These are phyloP conservation scores for Hymenoscyphus linearis DNA, from an alignment of 2,329 filamentous ascomycete genomes.

Conservation along the genomic window DNA sequence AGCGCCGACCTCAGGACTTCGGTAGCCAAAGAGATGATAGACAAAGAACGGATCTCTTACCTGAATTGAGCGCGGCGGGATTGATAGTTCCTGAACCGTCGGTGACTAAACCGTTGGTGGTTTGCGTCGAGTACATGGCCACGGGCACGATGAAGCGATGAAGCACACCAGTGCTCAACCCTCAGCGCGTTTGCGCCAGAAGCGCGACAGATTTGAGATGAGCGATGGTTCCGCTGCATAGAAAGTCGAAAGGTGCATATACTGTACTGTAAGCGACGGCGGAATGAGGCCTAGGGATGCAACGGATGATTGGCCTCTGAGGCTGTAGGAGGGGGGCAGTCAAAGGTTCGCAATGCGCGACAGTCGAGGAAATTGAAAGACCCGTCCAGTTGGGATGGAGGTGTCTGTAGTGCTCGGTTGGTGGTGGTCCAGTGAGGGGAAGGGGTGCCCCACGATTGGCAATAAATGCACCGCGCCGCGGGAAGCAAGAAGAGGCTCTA, in stretches of 20 bases:
- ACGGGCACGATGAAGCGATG: conserved; percentile 36
- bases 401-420: neutral
- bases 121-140: conserved; percentile 53
- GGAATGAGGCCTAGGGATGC: conserved; percentile 15
- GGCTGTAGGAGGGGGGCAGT: conserved; percentile 5
- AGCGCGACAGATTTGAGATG: conserved; percentile 13
- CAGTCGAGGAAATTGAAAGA: conserved; percentile 4
- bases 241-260: conserved; percentile 11
- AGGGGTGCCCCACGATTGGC: conserved; percentile 7
- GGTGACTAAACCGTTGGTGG: conserved; percentile 57
- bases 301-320: conserved; percentile 12
- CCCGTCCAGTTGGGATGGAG: conserved; percentile 11
- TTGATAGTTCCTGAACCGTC: conserved; percentile 87
- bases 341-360: conserved; percentile 1
- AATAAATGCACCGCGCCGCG: conserved; percentile 1
- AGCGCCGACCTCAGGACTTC: conserved; percentile 12
- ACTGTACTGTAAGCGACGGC: conserved; percentile 9
- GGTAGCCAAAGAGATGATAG: neutral
- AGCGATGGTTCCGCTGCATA: conserved; percentile 17
- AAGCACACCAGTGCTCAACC: conserved; percentile 11
- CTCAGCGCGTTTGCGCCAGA: conserved; percentile 25
- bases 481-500: conserved; percentile 2
- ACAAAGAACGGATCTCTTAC: conserved; percentile 42
- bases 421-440: neutral
- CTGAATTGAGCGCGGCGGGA: conserved; percentile 78